Conservation (phyloP, 2,329 filamentous ascomycete species). For the Aspergillus sclerotialis region DNA sequence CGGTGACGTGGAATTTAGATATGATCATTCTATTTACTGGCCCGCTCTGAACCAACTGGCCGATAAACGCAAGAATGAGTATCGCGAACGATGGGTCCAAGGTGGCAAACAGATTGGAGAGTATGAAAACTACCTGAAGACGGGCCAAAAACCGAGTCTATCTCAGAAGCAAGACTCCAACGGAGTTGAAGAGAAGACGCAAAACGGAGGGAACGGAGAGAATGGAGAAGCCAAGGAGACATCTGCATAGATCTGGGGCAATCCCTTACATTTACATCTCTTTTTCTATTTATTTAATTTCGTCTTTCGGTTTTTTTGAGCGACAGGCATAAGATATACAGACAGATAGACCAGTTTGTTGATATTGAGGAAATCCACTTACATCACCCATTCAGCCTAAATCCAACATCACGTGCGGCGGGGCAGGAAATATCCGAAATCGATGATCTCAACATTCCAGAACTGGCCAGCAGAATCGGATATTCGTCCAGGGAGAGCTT, state of each 20-base stretch:
- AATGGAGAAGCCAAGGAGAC: no score
- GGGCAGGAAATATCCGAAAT: neutral
- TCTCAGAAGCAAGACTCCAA: slow-evolving; percentile 19
- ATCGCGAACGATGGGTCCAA: slow-evolving; percentile 65
- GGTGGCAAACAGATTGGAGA: slow-evolving; percentile 79
- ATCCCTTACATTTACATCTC: no score
- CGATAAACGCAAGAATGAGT: slow-evolving; percentile 56
- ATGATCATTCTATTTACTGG: slow-evolving; percentile 87
- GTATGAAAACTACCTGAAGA: slow-evolving; percentile 78
- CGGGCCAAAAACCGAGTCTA: slow-evolving; percentile 44
- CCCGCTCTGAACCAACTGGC: slow-evolving; percentile 70
- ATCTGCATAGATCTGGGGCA: neutral
- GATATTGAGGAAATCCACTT: no score
- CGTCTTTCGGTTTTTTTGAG: neutral
- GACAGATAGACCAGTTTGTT: no score
- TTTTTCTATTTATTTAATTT: no score
- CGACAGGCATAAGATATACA: no score
- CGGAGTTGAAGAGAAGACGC: no score
- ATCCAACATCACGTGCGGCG: neutral
- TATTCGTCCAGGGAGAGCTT: no score
- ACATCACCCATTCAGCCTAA: no score
- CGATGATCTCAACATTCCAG: neutral
- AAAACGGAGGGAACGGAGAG: no score
- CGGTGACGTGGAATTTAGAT: slow-evolving; percentile 80
- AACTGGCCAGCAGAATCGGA: no score